Base-by-base conservation (phyloP, 1,139 yeast genomes). In the Debaryomyces coudertii region DNA sequence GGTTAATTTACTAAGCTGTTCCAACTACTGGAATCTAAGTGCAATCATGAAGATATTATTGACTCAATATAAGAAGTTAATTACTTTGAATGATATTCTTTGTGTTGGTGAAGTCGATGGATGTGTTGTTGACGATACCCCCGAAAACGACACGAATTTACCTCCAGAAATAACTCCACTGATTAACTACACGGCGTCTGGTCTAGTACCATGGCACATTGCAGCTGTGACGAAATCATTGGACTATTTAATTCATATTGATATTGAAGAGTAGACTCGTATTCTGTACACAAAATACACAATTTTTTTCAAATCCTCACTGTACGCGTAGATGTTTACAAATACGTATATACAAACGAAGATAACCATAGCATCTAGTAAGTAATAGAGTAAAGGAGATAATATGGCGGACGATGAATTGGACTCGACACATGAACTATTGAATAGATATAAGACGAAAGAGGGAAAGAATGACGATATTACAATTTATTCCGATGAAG, bases 171-270 rank as follows among this genome's bases (percentile, higher is more conserved):
- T 27, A 33, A 28, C 49, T 23, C 36, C 34, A 34, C 27, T 43
- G 15, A n/a, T 42, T 6, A 44, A 48, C 9, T 53, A 49, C 41
- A 54, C 56, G 9, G 48, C 53, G 3, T 44, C 51, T 0, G 61
- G 64, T 1, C 43, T 73, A 14, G 69, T 85, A 2, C 97, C 97
- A n/a, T 87, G 95, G 90, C 96, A 90, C 63, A 76, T 89, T 25
- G 70, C 80, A 25, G 89, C 96, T 0, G 96, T 89, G 5, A 77
- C 80, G 27, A 88, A 87, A 59, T 73, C 84, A 54, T 62, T 86
- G 57, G 79, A 74, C 36, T 74, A 74, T 52, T 62, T 76, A 53
- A 69, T 68, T 2, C 79, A 75, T 53, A 61, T 76, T 4, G 63
- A 67, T 36, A 79, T 75, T 11, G 73, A 70, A 47, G 69, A 66